These are phyloP conservation scores for Penicillium mononematosum DNA, from an alignment of 495 filamentous ascomycete species.

Conservation along the genomic window DNA sequence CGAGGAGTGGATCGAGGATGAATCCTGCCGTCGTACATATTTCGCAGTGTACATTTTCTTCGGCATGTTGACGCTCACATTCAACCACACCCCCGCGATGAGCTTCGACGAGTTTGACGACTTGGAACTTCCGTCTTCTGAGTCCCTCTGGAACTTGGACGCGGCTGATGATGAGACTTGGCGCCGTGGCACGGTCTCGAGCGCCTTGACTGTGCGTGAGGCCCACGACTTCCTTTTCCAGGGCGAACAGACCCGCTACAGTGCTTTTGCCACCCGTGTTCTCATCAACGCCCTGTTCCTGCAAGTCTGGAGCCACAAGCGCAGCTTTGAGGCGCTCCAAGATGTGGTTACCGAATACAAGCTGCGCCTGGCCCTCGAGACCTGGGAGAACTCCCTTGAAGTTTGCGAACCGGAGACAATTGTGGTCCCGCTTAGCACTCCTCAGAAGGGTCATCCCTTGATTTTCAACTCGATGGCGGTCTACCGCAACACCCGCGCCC, in stretches of 20 bases:
- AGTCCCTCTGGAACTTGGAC: slow-evolving; percentile 90
- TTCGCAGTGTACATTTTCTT: slow-evolving; percentile 99
- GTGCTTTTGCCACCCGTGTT: slow-evolving; percentile 94
- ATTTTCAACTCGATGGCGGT: slow-evolving; percentile 99
- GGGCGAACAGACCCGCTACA: slow-evolving; percentile 87
- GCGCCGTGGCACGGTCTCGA: slow-evolving; percentile 70
- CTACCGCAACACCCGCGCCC: slow-evolving; percentile 89
- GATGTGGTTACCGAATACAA: slow-evolving; percentile 99
- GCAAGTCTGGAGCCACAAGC: slow-evolving; percentile 98
- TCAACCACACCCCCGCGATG: slow-evolving; percentile 96
- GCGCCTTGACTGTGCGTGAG: slow-evolving; percentile 80
- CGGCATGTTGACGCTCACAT: slow-evolving; percentile 89
- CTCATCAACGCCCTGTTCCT: slow-evolving; percentile 99
- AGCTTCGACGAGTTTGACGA: slow-evolving; percentile 97
- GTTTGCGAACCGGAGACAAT: slow-evolving; percentile 91
- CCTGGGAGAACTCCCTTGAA: slow-evolving; percentile 95
- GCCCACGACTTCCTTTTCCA: slow-evolving; percentile 95
- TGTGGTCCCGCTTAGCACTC: slow-evolving; percentile 85
- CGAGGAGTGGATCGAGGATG: slow-evolving; percentile 94
- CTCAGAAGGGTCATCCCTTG: slow-evolving; percentile 95
- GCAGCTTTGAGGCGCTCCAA: slow-evolving; percentile 91
- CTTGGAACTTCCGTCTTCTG: slow-evolving; percentile 86
- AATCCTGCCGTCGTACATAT: slow-evolving; percentile 94
- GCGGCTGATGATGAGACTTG: slow-evolving; percentile 76
- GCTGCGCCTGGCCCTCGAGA: slow-evolving; percentile 90